phyloP scores from a whole-genome alignment of 495 filamentous ascomycete species.

The Aspergillus bridgeri region DNA sequence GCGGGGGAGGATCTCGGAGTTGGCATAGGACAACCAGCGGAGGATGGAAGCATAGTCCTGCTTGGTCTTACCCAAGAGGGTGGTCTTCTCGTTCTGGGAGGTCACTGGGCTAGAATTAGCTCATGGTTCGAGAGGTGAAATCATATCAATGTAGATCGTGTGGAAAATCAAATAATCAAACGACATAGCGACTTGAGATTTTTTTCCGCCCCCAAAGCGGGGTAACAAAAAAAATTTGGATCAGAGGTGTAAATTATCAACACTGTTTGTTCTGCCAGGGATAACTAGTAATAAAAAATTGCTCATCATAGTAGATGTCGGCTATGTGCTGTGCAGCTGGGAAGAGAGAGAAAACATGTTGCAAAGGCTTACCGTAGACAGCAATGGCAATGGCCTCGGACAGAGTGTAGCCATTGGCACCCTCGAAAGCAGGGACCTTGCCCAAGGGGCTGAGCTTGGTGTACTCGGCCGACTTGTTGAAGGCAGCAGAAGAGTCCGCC shows the following conservation, averaged over 20 bases:
- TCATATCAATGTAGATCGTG: not conserved
- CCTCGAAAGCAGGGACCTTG: conserved; percentile 89
- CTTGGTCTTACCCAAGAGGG: conserved; percentile 98
- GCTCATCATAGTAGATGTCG: conserved; percentile 67
- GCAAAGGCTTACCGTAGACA: conserved; percentile 80
- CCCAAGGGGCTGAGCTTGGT: conserved; percentile 80
- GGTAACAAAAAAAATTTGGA: conserved; percentile 30
- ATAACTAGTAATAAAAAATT: conserved; percentile 83
- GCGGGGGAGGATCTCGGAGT: conserved; percentile 72
- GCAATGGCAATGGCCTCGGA: conserved; percentile 91
- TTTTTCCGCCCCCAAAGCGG: conserved; percentile 28
- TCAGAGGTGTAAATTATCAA: conserved; percentile 74
- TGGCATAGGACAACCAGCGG: conserved; percentile 92
- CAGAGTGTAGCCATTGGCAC: conserved; percentile 85
- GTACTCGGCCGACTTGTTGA: conserved; percentile 63
- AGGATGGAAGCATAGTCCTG: conserved; percentile 98
- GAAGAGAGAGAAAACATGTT: not conserved
- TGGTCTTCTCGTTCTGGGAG: conserved; percentile 99
- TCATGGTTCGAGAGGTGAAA: conserved; percentile 18
- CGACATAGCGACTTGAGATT: conserved; percentile 8
- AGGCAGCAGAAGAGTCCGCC: conserved; percentile 30
- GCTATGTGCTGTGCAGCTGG: not conserved
- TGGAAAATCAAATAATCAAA: conserved; percentile 3
- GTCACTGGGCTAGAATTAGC: conserved; percentile 61
- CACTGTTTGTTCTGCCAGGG: conserved; percentile 91